Evolutionary conservation across 2,329 filamentous ascomycete species (phyloP), one percentile per base, ranked within the genome.

Genomic region (Dothiorella sarmentorum): DNA sequence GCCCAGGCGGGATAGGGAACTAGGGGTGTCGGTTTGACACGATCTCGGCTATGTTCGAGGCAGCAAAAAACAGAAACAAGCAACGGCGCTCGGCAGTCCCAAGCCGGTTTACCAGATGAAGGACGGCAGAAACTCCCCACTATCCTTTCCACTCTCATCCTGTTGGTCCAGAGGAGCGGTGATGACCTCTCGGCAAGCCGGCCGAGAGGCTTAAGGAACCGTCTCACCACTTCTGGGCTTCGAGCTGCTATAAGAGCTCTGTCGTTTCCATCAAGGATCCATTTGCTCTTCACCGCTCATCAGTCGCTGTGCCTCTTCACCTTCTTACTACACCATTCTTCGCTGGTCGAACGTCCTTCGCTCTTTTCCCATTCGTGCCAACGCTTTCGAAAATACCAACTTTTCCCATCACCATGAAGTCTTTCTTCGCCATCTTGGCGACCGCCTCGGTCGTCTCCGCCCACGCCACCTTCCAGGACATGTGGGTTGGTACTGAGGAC

Each of bases 401-500:
- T 22, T 26, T 31, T 9, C 24, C 24, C 18, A 43, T 15, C 45
- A 58, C 15, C 35, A 58, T 58, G 56, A 58, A 58, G 56, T 33
- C 44, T 18, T 42, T 58, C 51, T 42, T 70, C 43, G 61, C 70
- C 27, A 53, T 72, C 40, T 66, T 73, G 56, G 70, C 71, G 37
- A 62, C 69, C 11, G 69, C 64, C 53, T 68, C 68, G 4, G 65
- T 67, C 35, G 71, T 68, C 58, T 72, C 70, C 20, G 70, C 71
- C 15, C 71, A 73, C 65, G 69, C 71, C 2, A 73, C 71, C 64
- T 73, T 69, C 69, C 71, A 73, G 56, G 43, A 73, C 31, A 63
- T 73, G 3, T 73, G 71, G 71, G 69, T 73, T 58, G 71, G 71
- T 31, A 65, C 60, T 43, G 63, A 62, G 49, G 71, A 73, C 60